Percentiles rank a stretch among this genome's conserved stretches.
Evolutionary conservation across 1,284 basidiomycete genomes (phyloP).

Genomic region (Rhodotorula sp.): DNA sequence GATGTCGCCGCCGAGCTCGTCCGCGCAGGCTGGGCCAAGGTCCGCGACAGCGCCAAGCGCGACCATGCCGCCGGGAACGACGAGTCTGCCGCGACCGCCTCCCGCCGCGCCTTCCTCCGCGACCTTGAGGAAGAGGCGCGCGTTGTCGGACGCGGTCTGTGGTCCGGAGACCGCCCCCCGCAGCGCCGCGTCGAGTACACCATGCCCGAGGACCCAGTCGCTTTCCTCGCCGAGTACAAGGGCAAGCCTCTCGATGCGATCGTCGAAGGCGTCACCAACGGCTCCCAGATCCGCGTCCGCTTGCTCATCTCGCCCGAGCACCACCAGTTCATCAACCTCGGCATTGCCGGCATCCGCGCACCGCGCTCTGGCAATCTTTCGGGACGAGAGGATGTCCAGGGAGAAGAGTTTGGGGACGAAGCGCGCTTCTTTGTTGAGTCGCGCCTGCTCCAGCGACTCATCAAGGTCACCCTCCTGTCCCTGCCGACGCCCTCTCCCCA

Average conservation of each 20-base stretch:
- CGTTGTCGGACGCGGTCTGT: constrained; percentile 60
- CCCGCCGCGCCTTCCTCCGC: constrained; percentile 44
- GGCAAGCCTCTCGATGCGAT: constrained; percentile 83
- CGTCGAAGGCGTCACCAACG: constrained; percentile 92
- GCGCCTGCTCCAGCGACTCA: constrained; percentile 81
- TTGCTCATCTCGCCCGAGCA: constrained; percentile 81
- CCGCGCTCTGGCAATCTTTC: constrained; percentile 60
- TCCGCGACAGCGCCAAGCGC: constrained; percentile 77
- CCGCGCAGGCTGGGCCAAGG: constrained; percentile 83
- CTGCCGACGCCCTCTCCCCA: constrained; percentile 71
- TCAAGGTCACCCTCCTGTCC: constrained; percentile 83
- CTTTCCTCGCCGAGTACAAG: constrained; percentile 88
- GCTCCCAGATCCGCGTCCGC: constrained; percentile 83
- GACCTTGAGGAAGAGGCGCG: constrained; percentile 76
- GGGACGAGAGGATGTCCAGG: constrained; percentile 28
- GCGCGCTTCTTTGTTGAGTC: constrained; percentile 93
- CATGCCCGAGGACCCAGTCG: constrained; percentile 86
- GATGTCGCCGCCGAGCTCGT: constrained; percentile 79
- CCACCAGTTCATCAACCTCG: constrained; percentile 81
- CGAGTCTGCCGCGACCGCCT: constrained; percentile 45
- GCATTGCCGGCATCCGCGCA: constrained; percentile 81
- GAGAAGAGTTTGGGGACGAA: constrained; percentile 55
- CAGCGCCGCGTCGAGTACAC: constrained; percentile 66
- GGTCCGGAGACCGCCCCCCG: constrained; percentile 47
- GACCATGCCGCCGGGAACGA: constrained; percentile 54